These are phyloP conservation scores for Mycosphaerella sp. DNA, from an alignment of 2,329 filamentous ascomycete species.

Conservation along the genomic window DNA sequence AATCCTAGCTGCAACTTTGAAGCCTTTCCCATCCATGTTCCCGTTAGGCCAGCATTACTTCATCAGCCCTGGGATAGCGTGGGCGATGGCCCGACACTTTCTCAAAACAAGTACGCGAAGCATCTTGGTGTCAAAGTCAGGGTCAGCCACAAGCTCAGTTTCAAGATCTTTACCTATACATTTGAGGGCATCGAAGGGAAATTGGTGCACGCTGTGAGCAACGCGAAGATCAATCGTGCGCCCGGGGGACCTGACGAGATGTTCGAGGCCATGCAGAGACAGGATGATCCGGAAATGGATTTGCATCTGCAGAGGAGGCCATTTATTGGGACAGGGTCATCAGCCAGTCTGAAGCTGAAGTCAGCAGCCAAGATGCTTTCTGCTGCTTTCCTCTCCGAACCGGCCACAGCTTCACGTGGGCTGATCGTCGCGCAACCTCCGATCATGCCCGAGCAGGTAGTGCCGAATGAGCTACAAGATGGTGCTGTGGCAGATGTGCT, in stretches of 20 bases:
- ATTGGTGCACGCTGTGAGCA: conserved; percentile 54
- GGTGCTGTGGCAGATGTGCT: neutral
- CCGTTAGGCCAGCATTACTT: conserved; percentile 23
- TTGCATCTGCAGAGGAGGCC: conserved; percentile 34
- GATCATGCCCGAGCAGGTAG: too few relatives aligned
- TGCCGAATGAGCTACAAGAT: neutral
- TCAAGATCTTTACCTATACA: conserved; percentile 42
- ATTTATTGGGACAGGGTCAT: conserved; percentile 15
- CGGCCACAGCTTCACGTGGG: neutral
- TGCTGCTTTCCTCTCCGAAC: too few relatives aligned
- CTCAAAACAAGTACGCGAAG: conserved; percentile 27
- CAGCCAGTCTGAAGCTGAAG: neutral
- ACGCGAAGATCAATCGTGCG: conserved; percentile 47
- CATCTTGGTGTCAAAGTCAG: conserved; percentile 31
- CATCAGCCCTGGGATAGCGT: conserved; percentile 28
- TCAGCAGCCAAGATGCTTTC: neutral
- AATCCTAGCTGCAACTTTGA: conserved; percentile 45
- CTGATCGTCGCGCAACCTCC: neutral
- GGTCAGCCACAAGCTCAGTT: conserved; percentile 35
- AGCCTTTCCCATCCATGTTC: conserved; percentile 24
- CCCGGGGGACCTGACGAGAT: conserved; percentile 55
- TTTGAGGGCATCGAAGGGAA: conserved; percentile 43
- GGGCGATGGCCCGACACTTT: conserved; percentile 28
- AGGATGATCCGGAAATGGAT: conserved; percentile 29
- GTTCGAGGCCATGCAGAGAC: conserved; percentile 45